phyloP scores from a whole-genome alignment of 176 grass and related monocot genomes.

The Oryza brachyantha region DNA sequence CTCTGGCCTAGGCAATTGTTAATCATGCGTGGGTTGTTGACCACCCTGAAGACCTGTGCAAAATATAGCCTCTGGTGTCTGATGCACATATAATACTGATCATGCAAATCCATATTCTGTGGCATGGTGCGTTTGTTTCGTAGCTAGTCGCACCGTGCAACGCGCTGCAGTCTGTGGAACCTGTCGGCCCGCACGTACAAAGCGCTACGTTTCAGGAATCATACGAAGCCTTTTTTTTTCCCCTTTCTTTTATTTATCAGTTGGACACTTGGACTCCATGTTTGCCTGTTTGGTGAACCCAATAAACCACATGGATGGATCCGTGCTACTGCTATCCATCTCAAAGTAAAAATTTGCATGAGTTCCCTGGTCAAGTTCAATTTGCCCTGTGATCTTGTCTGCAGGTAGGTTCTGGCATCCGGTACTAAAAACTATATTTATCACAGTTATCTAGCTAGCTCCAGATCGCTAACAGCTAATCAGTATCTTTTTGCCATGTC shows the following conservation, averaged over 20 bases:
- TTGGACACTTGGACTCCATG: neutral
- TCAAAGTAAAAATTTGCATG: neutral
- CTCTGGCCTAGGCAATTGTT: neutral
- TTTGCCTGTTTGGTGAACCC: neutral
- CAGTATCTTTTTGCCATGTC: neutral
- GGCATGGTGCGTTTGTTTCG: conserved; percentile 28
- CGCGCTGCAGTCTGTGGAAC: conserved; percentile 23
- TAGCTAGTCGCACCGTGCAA: conserved; percentile 21
- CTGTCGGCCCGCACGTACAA: conserved; percentile 14
- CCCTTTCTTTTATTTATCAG: neutral
- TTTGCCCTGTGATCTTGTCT: neutral
- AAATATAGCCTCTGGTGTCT: conserved; percentile 1
- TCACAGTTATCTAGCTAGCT: neutral
- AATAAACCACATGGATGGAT: neutral
- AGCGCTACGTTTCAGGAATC: neutral
- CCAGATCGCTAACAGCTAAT: neutral
- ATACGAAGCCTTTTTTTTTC: neutral
- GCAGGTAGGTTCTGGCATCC: neutral
- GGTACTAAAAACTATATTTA: neutral
- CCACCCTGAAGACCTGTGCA: conserved; percentile 32
- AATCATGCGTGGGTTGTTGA: conserved; percentile 32
- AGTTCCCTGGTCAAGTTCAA: neutral
- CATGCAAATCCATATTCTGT: conserved; percentile 6
- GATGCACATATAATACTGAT: neutral
- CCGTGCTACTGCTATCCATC: neutral